phyloP scores from a whole-genome alignment of 2,329 filamentous ascomycete species.

The Curvularia eragrostidis region DNA sequence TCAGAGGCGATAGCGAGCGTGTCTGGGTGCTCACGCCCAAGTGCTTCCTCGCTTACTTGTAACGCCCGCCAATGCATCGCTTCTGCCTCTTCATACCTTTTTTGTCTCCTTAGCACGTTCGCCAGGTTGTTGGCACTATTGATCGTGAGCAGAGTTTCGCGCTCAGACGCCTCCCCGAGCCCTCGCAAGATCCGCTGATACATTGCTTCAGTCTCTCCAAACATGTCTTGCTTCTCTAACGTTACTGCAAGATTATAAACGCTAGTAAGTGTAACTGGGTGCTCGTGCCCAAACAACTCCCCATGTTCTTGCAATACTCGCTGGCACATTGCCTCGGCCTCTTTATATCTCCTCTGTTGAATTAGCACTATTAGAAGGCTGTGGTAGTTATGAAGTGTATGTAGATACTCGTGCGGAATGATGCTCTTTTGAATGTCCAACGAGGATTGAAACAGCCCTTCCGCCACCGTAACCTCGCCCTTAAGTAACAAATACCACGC shows the following conservation, averaged over 20 bases:
- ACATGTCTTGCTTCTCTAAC: not conserved
- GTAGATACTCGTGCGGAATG: not conserved
- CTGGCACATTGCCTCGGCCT: not conserved
- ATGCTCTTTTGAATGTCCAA: not conserved
- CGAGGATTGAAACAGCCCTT: not conserved
- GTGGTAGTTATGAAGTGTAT: not conserved
- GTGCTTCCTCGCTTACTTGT: not conserved
- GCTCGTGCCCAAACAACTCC: not conserved
- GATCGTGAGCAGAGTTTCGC: not conserved
- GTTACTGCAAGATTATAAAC: not conserved
- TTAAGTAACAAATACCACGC: not conserved
- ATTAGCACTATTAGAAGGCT: not conserved
- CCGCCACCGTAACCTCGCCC: not conserved
- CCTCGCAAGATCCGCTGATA: not conserved
- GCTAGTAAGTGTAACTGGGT: not conserved
- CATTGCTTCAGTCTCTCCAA: not conserved
- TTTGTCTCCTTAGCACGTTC: slow-evolving; percentile 5
- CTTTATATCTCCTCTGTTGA: not conserved
- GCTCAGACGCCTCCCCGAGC: not conserved
- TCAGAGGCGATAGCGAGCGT: not conserved
- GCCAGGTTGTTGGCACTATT: slow-evolving; percentile 9
- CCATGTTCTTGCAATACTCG: not conserved
- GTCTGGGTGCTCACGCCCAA: not conserved
- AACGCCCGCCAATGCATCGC: slow-evolving; percentile 7
- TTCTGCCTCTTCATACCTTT: slow-evolving; percentile 14